Percentiles rank a stretch among this genome's conserved stretches.
Evolutionary conservation across 75 land plant genomes (phyloP).

Genomic region (Isoetes taiwanensis): DNA sequence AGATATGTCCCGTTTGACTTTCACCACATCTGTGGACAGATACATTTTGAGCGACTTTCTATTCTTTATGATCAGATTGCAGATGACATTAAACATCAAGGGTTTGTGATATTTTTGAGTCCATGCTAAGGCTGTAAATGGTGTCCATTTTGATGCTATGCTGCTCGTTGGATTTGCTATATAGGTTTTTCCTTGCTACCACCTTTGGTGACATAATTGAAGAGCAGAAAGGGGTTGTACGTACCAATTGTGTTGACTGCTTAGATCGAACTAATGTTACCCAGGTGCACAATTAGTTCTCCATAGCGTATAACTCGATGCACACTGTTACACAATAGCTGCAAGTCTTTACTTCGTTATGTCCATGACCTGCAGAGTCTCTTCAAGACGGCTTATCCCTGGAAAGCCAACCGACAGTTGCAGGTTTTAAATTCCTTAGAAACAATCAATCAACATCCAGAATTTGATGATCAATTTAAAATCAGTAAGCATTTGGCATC

Average conservation of each 20-base stretch:
- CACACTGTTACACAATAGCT: neutral
- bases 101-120: too few species aligned
- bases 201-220: slow-evolving; percentile 48
- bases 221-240: slow-evolving; percentile 69
- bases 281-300: slow-evolving; percentile 33
- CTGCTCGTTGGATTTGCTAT: too few species aligned
- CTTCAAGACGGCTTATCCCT: slow-evolving; percentile 67
- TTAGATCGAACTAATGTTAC: slow-evolving; percentile 97
- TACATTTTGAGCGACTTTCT: slow-evolving; percentile 85
- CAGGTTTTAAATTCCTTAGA: slow-evolving; percentile 45
- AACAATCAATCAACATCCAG: slow-evolving; percentile 32
- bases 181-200: slow-evolving; percentile 29
- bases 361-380: slow-evolving; percentile 46
- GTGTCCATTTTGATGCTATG: too few species aligned
- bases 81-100: slow-evolving; percentile 39
- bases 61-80: slow-evolving; percentile 56
- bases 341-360: neutral
- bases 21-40: slow-evolving; percentile 72
- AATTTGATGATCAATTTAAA: slow-evolving; percentile 59
- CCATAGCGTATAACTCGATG: neutral
- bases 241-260: slow-evolving; percentile 96
- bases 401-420: slow-evolving; percentile 55
- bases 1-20: slow-evolving; percentile 91
- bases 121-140: too few species aligned
- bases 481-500: too few species aligned